Base-by-base conservation (phyloP, 1,139 yeast species). In the Saccharomyces hybrid region DNA sequence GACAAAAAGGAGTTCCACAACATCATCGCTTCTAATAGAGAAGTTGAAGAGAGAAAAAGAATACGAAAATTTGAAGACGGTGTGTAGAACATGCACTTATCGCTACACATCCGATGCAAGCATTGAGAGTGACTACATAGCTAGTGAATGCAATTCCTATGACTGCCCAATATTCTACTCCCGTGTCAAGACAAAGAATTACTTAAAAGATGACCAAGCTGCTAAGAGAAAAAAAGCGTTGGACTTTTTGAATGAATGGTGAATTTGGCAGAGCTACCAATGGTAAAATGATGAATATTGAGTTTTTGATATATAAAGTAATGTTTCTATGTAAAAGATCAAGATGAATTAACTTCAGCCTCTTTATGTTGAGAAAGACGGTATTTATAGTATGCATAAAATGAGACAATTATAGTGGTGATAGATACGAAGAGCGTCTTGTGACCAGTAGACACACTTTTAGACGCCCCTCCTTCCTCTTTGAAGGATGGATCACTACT, bases 81-180 rank as follows among this genome's bases (percentile, higher is more conserved):
- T 69, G 1, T 74, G 77, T 49, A 62, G 71, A 31, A 62, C 69
- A 6, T 70, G 75, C 49, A 61, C 66, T 6, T 63, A 56, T 46
- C 58, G 60, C n/a, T 62, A 64, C 47, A 57, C 63, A 3, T 55
- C 58, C 9, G 64, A 67, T 52, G 60, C 66, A 5, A 55, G 63
- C 19, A 55, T 53, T 3, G 49, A 51, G 2, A 60, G 64, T 19
- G 62, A 60, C 11, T 52, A 50, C 3, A 58, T 67, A 28, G 62
- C 63, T 0, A 29, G 27, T 5, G 47, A 55, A 6, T 75, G 78
- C 59, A 68, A 67, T 26, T 73, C 75, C 3, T 64, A 65, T 41
- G 77, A 73, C 49, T 75, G 78, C 52, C 74, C 77, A 0, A 66
- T 71, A 1, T 74, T 69, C 55, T 75, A 65, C 55, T 61, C 70